Percentiles rank a stretch among this genome's conserved stretches.
Conservation (phyloP, 2,329 filamentous ascomycete genomes). For the Colletotrichum tofieldiae region DNA sequence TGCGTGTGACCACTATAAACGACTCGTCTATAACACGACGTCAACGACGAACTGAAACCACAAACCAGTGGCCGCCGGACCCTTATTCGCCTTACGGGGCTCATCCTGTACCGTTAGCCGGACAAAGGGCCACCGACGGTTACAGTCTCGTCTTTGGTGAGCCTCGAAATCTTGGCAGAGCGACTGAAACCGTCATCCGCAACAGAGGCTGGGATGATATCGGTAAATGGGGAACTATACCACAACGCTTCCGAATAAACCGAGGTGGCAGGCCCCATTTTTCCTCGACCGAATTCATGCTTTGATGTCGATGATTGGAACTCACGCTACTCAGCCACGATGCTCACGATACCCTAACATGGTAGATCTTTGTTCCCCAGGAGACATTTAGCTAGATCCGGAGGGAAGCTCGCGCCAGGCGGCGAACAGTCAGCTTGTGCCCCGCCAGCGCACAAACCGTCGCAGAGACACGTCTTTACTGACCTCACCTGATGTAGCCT, state of each 20-base stretch:
- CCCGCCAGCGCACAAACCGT: slow-evolving; percentile 34
- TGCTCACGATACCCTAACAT: not conserved
- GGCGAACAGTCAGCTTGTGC: slow-evolving; percentile 18
- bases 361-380: slow-evolving; percentile 7
- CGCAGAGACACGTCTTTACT: slow-evolving; percentile 10
- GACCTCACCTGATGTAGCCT: slow-evolving; percentile 7
- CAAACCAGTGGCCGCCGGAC: too few relatives aligned
- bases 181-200: slow-evolving; percentile 36
- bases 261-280: slow-evolving; percentile 22
- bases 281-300: not conserved
- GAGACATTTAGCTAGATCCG: slow-evolving; percentile 35
- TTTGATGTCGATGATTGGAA: not conserved
- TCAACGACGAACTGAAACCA: slow-evolving; percentile 3
- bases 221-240: not conserved
- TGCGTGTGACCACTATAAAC: slow-evolving; percentile 1
- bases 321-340: not conserved
- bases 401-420: slow-evolving; percentile 33
- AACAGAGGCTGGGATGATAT: slow-evolving; percentile 29
- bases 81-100: not conserved
- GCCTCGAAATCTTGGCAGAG: slow-evolving; percentile 12
- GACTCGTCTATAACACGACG: not conserved
- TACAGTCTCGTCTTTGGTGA: slow-evolving; percentile 9
- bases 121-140: slow-evolving; percentile 13
- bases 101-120: not conserved
- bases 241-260: slow-evolving; percentile 9